Evolutionary conservation across 306 rosid genomes (phyloP), one percentile per base, ranked within the genome.

Genomic region (Gastrolobium villosum): DNA sequence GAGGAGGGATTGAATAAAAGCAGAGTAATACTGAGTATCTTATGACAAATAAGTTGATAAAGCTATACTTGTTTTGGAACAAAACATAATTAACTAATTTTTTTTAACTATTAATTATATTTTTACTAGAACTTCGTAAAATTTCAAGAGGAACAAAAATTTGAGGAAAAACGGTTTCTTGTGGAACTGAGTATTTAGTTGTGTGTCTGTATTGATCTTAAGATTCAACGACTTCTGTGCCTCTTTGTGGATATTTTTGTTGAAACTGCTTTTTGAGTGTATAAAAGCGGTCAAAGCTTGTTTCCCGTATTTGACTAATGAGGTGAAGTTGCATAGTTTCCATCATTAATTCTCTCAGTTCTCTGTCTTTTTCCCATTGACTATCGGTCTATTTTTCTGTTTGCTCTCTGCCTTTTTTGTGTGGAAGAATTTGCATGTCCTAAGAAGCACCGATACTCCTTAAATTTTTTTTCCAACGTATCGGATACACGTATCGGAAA

Each of bases 201-300:
- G 73, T 13, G 59, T 30, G 44, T 20, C 28, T 39, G 1, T 37
- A 5, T 63, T 63, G 20, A 59, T 37, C 14, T 9, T 65, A 46
- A 46, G 31, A 3, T 43, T 65, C 36, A 31, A 10, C 15, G 49
- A 53, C 32, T 71, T 50, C 37, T 39, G 26, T 10, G 65, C 76
- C 75, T 6, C 26, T 48, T 62, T 74, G 60, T 34, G 60, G 71
- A 61, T 35, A 10, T 75, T 45, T 46, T 28, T 13, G 34, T 36
- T 75, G 40, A 74, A 34, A 50, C 10, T 48, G 13, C 31, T 14
- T 48, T n/a, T 74, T 46, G 32, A 5, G n/a, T 60, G 48, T 60
- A 31, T 35, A 34, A 7, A 45, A 74, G 46, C 10, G 44, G 70
- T 50, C 9, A 15, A 8, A 37, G 37, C 52, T 39, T 49, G 35